These are phyloP conservation scores for Aspergillus ibericus DNA, from an alignment of 2,329 filamentous ascomycete genomes.

Conservation along the genomic window DNA sequence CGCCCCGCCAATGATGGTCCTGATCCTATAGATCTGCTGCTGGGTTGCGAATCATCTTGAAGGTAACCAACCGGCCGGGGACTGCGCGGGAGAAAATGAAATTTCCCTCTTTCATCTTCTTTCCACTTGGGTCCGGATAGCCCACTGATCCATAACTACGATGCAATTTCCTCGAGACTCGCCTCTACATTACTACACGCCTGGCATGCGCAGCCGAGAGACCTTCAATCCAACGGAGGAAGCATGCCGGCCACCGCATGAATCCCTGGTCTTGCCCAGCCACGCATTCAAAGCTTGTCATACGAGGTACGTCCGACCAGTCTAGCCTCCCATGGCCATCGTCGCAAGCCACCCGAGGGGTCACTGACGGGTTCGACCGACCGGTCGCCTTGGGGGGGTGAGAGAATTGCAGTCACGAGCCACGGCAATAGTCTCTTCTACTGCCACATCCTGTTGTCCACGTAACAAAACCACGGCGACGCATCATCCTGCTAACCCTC, in stretches of 20 bases:
- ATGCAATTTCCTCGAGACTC: neutral
- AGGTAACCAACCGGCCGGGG: neutral
- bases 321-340: neutral
- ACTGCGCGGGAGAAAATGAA: neutral
- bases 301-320: neutral
- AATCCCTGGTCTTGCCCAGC: neutral
- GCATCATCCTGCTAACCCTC: slow-evolving; percentile 4
- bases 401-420: neutral
- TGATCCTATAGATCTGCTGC: neutral
- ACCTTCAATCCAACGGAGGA: neutral
- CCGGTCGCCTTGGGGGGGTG: neutral
- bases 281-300: neutral
- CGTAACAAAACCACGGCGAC: slow-evolving; percentile 2
- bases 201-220: neutral
- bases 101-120: neutral
- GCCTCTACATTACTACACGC: no score
- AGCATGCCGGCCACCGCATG: neutral
- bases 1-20: slow-evolving; percentile 3
- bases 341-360: neutral
- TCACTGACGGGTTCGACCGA: neutral
- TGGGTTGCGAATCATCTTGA: neutral
- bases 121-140: no score
- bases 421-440: neutral
- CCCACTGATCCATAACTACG: neutral
- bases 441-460: neutral